phyloP scores from a whole-genome alignment of 176 grass and related monocot species.

The Bromus sterilis region DNA sequence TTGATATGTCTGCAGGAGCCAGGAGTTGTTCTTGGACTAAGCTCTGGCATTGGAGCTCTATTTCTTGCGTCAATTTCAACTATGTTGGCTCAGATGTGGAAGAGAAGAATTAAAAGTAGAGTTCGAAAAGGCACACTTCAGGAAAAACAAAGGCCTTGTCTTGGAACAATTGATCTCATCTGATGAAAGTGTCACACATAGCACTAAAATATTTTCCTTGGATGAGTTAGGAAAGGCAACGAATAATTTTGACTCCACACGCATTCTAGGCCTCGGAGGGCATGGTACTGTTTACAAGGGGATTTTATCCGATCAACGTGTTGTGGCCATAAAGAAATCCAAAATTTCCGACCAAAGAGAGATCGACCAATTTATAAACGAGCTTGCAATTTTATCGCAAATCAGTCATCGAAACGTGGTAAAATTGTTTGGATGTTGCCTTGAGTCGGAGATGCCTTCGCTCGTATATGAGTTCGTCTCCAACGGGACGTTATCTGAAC shows the following conservation, averaged over 20 bases:
- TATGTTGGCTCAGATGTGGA: not conserved
- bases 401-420: not conserved
- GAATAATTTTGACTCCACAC: not conserved
- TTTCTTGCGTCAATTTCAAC: not conserved
- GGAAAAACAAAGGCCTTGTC: not conserved
- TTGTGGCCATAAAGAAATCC: conserved; percentile 36
- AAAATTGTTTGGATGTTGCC: not conserved
- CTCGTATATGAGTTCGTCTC: not conserved
- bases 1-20: not conserved
- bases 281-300: conserved; percentile 26
- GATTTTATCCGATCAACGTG: conserved; percentile 1
- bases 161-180: not conserved
- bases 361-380: not conserved
- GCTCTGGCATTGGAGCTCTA: not conserved
- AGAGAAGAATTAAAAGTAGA: not conserved
- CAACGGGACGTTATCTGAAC: not conserved
- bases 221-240: conserved; percentile 32
- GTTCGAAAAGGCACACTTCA: not conserved
- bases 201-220: conserved; percentile 22
- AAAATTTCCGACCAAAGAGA: conserved; percentile 23
- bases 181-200: not conserved
- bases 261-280: conserved; percentile 21
- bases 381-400: not conserved
- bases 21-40: not conserved
- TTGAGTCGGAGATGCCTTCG: not conserved